A percentile compares a stretch with the other conserved stretches of the same genome.
Conservation (phyloP, 768 basidiomycete genomes). For the Hemileccinum impolitum region DNA sequence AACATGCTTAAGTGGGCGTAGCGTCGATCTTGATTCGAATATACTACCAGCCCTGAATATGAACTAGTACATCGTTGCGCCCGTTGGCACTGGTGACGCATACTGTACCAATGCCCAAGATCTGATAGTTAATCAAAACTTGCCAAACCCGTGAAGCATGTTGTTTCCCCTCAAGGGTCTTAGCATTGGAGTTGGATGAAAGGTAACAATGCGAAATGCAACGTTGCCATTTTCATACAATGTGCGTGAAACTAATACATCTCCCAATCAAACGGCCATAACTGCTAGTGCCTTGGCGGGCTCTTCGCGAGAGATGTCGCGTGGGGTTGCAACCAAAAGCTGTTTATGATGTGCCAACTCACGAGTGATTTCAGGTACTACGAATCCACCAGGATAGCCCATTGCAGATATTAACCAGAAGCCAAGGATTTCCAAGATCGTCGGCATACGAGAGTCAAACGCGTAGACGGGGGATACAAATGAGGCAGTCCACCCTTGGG, state of each 20-base stretch:
- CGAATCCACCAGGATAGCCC: conserved; percentile 33
- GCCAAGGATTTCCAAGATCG: conserved; percentile 47
- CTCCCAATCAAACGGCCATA: conserved; percentile 9
- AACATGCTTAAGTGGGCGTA: too few species aligned
- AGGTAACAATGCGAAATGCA: too few species aligned
- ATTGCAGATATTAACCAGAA: conserved; percentile 59
- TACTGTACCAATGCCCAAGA: too few species aligned
- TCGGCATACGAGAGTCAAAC: conserved; percentile 40
- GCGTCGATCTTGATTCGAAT: too few species aligned
- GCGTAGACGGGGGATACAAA: conserved; percentile 47
- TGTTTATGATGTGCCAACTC: conserved; percentile 20
- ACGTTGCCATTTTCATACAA: not conserved
- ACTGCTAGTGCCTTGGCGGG: conserved; percentile 20
- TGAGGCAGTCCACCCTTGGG: conserved; percentile 49
- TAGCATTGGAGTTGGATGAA: too few species aligned
- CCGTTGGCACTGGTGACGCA: too few species aligned
- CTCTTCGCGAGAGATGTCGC: conserved; percentile 23
- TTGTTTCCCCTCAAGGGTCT: too few species aligned
- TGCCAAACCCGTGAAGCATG: too few species aligned
- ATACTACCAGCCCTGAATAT: too few species aligned
- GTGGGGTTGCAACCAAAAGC: conserved; percentile 24
- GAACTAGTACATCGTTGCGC: too few species aligned
- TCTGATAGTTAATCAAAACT: too few species aligned
- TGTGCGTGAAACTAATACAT: not conserved
- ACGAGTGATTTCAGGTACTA: conserved; percentile 22